phyloP scores from a whole-genome alignment of 1,284 basidiomycete species.

The Cutaneotrichosporon spelunceum region DNA sequence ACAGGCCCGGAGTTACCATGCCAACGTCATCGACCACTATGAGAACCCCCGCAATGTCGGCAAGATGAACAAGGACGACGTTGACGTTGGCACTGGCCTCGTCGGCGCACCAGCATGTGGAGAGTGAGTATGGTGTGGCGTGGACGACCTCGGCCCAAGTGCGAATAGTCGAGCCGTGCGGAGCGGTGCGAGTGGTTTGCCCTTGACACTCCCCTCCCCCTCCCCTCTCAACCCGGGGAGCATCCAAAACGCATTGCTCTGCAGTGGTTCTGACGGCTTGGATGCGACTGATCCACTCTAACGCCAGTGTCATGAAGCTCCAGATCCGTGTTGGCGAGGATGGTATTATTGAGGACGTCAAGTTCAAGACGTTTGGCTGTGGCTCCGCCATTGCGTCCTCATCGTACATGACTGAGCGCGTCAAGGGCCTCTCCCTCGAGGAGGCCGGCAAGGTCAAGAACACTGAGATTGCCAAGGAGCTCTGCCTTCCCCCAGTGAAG shows the following conservation, averaged over 20 bases:
- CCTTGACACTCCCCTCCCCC: no score
- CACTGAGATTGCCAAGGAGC: constrained; percentile 97
- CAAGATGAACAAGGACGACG: constrained; percentile 33
- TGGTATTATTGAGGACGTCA: constrained; percentile 90
- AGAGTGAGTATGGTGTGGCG: constrained; percentile 34
- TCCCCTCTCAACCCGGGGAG: background rate
- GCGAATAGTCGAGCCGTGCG: background rate
- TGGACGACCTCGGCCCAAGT: background rate
- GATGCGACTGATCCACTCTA: background rate
- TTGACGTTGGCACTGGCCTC: constrained; percentile 80
- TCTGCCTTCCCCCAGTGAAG: constrained; percentile 94
- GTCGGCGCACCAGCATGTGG: constrained; percentile 72
- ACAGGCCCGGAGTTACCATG: constrained; percentile 68
- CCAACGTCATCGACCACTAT: constrained; percentile 94
- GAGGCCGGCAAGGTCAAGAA: constrained; percentile 97
- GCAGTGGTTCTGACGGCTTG: background rate
- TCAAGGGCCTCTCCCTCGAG: constrained; percentile 90
- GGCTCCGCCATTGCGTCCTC: constrained; percentile 94
- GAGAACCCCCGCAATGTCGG: constrained; percentile 91
- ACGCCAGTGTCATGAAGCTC: constrained; percentile 90
- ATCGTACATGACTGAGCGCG: constrained; percentile 96
- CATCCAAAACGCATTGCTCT: background rate
- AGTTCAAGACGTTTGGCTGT: constrained; percentile 93
- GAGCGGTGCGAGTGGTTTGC: background rate
- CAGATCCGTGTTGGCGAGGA: constrained; percentile 96